Evolutionary conservation across 345 rosid species (phyloP).

Genomic region (Eucalyptus marginata): DNA sequence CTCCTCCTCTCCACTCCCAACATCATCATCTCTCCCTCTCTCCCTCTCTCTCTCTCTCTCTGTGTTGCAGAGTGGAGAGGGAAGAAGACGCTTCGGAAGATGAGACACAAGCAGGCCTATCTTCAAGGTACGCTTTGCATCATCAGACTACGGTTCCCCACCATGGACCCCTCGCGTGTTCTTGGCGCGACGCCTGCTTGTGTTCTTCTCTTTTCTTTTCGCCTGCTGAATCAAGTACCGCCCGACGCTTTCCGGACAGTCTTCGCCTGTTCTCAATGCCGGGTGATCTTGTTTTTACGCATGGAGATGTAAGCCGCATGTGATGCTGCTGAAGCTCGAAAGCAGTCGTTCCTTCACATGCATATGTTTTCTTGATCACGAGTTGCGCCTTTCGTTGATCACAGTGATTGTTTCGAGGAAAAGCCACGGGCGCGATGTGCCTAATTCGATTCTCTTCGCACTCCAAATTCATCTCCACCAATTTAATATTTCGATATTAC

Average conservation of each 20-base stretch:
- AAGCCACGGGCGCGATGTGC: background rate
- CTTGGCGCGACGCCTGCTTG: background rate
- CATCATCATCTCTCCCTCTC: background rate
- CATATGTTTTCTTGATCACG: background rate
- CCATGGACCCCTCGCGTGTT: background rate
- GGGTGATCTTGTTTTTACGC: background rate
- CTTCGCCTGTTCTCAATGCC: background rate
- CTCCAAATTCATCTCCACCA: background rate
- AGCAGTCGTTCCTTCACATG: background rate
- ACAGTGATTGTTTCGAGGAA: background rate
- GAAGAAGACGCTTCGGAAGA: slow-evolving; percentile 14
- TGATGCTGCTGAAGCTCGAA: background rate
- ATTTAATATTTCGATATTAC: background rate
- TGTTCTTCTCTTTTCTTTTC: background rate
- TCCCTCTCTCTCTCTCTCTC: background rate
- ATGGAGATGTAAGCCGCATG: background rate
- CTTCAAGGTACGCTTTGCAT: slow-evolving; percentile 19
- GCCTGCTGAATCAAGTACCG: background rate
- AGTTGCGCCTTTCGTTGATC: background rate
- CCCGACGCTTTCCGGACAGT: background rate
- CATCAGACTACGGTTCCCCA: background rate
- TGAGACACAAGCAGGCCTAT: slow-evolving; percentile 18
- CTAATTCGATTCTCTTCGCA: background rate
- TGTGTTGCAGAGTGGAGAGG: background rate
- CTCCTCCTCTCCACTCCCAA: background rate